Evolutionary conservation across 2,329 filamentous ascomycete species (phyloP).

Genomic region (Amesomyces nigricolor): DNA sequence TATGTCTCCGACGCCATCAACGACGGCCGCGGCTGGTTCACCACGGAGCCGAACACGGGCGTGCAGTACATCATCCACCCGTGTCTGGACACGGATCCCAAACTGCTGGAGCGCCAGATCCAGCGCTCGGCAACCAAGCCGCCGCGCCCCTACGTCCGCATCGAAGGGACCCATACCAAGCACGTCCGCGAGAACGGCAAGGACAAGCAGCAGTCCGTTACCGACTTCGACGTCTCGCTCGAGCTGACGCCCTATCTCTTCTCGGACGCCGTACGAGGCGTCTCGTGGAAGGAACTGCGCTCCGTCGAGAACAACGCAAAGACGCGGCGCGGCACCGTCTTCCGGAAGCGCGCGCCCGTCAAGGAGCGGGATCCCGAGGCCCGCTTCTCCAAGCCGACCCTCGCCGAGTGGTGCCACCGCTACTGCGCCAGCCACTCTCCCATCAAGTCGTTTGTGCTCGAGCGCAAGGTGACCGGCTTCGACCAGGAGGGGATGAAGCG

Average conservation of each 20-base stretch:
- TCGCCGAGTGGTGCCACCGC: slow-evolving; percentile 61
- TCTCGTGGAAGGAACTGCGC: slow-evolving; percentile 41
- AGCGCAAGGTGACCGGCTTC: slow-evolving; percentile 53
- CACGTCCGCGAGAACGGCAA: slow-evolving; percentile 41
- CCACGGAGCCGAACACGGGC: slow-evolving; percentile 31
- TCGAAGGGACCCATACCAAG: slow-evolving; percentile 50
- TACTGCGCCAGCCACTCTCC: slow-evolving; percentile 55
- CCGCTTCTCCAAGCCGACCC: slow-evolving; percentile 33
- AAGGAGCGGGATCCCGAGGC: slow-evolving; percentile 42
- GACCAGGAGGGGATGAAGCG: slow-evolving; percentile 49
- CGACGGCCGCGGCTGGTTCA: neutral
- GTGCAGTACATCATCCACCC: slow-evolving; percentile 40
- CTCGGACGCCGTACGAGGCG: slow-evolving; percentile 36
- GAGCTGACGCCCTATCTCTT: slow-evolving; percentile 56
- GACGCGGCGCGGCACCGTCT: slow-evolving; percentile 58
- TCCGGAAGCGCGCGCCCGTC: slow-evolving; percentile 46
- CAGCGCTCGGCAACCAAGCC: slow-evolving; percentile 40
- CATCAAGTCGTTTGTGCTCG: slow-evolving; percentile 52
- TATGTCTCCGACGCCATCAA: slow-evolving; percentile 6
- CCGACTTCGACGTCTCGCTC: slow-evolving; percentile 55
- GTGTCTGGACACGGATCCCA: slow-evolving; percentile 41
- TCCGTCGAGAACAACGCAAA: slow-evolving; percentile 55
- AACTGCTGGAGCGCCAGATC: slow-evolving; percentile 42
- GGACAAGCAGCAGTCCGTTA: slow-evolving; percentile 41
- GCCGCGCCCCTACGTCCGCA: slow-evolving; percentile 47